phyloP scores from a whole-genome alignment of 306 rosid species.

The Casuarina equisetifolia region DNA sequence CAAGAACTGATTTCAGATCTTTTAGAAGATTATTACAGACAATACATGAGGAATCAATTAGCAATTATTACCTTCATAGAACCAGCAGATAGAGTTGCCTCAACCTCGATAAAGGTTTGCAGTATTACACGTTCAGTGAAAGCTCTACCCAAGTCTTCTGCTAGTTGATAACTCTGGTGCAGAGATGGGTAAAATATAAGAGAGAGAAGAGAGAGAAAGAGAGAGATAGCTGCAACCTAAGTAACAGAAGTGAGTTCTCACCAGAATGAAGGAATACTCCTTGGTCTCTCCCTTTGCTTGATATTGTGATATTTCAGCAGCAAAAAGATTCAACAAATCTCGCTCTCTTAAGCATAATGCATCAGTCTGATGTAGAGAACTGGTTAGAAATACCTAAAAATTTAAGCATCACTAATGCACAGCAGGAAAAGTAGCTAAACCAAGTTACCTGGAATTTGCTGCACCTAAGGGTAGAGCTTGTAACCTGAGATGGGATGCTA shows the following conservation, averaged over 20 bases:
- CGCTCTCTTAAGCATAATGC: constrained; percentile 82
- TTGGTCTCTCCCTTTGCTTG: constrained; percentile 73
- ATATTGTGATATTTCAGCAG: constrained; percentile 61
- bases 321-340: constrained; percentile 70
- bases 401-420: constrained; percentile 7
- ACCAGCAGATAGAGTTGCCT: constrained; percentile 55
- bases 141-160: constrained; percentile 88
- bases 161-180: constrained; percentile 77
- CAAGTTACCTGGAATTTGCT: constrained; percentile 75
- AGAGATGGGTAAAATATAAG: constrained; percentile 19
- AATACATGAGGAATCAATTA: background rate
- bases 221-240: background rate
- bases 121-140: constrained; percentile 70
- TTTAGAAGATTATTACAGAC: background rate
- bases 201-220: constrained; percentile 11
- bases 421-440: constrained; percentile 11
- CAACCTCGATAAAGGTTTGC: constrained; percentile 59
- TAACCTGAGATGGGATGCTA: constrained; percentile 61
- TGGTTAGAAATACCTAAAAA: constrained; percentile 26
- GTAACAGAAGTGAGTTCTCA: constrained; percentile 35
- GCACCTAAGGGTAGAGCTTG: constrained; percentile 54
- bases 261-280: constrained; percentile 68
- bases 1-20: background rate
- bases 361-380: constrained; percentile 54
- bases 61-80: constrained; percentile 58